These are phyloP conservation scores for Penicillium freii DNA, from an alignment of 2,329 filamentous ascomycete species.

Conservation along the genomic window DNA sequence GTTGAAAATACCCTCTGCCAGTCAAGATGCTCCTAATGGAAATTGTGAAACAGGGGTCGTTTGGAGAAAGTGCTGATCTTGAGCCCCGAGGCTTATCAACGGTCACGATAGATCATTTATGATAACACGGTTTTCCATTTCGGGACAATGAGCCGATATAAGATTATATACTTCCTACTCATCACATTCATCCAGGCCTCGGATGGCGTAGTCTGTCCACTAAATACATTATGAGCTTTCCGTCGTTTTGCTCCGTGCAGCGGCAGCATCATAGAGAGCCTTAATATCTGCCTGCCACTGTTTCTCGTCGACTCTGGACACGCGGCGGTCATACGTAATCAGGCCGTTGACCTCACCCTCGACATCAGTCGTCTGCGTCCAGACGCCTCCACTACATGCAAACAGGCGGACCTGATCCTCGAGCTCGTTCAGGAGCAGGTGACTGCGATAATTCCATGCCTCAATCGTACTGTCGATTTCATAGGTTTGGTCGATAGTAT, in stretches of 20 bases:
- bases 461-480: constrained; percentile 60
- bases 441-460: constrained; percentile 65
- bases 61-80: neutral
- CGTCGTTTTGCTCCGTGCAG: constrained; percentile 17
- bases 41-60: neutral
- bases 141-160: neutral
- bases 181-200: neutral
- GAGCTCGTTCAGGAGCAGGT: constrained; percentile 51
- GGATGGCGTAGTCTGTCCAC: neutral
- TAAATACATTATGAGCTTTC: neutral
- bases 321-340: constrained; percentile 64
- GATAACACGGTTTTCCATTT: neutral
- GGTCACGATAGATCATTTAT: neutral
- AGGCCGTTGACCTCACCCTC: constrained; percentile 73
- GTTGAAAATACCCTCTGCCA: neutral
- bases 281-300: constrained; percentile 63
- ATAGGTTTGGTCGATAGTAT: constrained; percentile 64
- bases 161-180: constrained; percentile 1
- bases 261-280: constrained; percentile 58
- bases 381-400: constrained; percentile 66
- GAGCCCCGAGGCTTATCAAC: neutral
- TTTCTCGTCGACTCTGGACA: constrained; percentile 53
- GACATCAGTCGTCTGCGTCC: constrained; percentile 73
- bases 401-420: constrained; percentile 53
- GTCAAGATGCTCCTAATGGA: neutral